Conservation (phyloP, 129 eudicot species). For the Lactuca saligna region DNA sequence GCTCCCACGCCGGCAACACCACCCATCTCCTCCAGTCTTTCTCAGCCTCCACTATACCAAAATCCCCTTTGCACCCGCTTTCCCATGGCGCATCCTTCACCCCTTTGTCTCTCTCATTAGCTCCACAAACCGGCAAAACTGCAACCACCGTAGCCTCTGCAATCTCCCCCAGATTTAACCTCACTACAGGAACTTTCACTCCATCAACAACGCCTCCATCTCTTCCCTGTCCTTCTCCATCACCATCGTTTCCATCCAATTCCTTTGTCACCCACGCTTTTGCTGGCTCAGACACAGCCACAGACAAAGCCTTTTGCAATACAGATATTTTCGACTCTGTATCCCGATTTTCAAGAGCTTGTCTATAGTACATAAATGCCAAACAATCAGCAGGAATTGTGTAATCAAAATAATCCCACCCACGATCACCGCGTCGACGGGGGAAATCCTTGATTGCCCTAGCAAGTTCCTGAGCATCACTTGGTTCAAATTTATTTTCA, state of each 20-base stretch:
- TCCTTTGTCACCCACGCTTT: constrained; percentile 39
- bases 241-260: constrained; percentile 45
- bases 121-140: constrained; percentile 70
- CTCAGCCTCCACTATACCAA: constrained; percentile 72
- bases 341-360: constrained; percentile 52
- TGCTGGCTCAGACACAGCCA: constrained; percentile 52
- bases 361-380: constrained; percentile 64
- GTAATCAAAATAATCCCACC: constrained; percentile 66
- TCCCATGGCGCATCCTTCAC: constrained; percentile 83
- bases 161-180: constrained; percentile 69
- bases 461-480: constrained; percentile 53
- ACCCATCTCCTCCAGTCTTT: constrained; percentile 82
- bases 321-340: constrained; percentile 33
- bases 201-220: constrained; percentile 28
- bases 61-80: constrained; percentile 47
- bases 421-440: constrained; percentile 51
- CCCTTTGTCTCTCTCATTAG: constrained; percentile 47
- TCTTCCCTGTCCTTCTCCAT: constrained; percentile 24
- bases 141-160: constrained; percentile 60
- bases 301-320: constrained; percentile 53
- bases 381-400: constrained; percentile 54
- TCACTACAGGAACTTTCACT: constrained; percentile 73
- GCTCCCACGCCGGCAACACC: constrained; percentile 80
- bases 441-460: constrained; percentile 73
- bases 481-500: constrained; percentile 36